phyloP scores from a whole-genome alignment of 768 basidiomycete species.

The Lactarius sanguifluus region DNA sequence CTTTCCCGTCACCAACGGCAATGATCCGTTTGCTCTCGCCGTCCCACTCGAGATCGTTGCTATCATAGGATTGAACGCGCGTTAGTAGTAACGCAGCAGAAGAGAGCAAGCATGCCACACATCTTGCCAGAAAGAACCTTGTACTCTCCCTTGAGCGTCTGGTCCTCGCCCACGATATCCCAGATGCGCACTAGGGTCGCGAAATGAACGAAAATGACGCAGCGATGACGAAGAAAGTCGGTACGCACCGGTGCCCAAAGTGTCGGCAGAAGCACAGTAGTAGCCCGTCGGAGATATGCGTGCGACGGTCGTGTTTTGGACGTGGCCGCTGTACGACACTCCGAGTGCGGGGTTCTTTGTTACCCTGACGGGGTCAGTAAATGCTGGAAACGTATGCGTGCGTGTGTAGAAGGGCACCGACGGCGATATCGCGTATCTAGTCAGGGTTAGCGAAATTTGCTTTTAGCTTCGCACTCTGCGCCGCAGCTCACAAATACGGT shows the following conservation, averaged over 20 bases:
- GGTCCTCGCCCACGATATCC: conserved; percentile 88
- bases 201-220: conserved; percentile 7
- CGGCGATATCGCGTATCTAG: conserved; percentile 29
- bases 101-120: conserved; percentile 42
- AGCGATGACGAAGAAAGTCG: background rate
- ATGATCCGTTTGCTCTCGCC: conserved; percentile 96
- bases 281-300: conserved; percentile 91
- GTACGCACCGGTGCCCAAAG: conserved; percentile 68
- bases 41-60: conserved; percentile 96
- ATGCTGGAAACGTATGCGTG: background rate
- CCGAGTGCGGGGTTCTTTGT: conserved; percentile 63
- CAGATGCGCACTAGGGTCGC: conserved; percentile 76
- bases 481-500: conserved; percentile 68
- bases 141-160: conserved; percentile 78
- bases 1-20: conserved; percentile 88
- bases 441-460: background rate
- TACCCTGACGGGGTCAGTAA: conserved; percentile 21
- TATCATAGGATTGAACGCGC: conserved; percentile 33
- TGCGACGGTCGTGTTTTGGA: conserved; percentile 83
- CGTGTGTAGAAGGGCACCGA: conserved; percentile 20
- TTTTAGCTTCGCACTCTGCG: no score
- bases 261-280: conserved; percentile 92
- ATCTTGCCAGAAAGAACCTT: conserved; percentile 70
- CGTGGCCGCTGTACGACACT: conserved; percentile 73
- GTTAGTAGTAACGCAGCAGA: background rate